Percentiles rank a stretch among this genome's conserved stretches.
phyloP scores from a whole-genome alignment of 108 stramenopile species.

The Pseudonitzschia multiseries region DNA sequence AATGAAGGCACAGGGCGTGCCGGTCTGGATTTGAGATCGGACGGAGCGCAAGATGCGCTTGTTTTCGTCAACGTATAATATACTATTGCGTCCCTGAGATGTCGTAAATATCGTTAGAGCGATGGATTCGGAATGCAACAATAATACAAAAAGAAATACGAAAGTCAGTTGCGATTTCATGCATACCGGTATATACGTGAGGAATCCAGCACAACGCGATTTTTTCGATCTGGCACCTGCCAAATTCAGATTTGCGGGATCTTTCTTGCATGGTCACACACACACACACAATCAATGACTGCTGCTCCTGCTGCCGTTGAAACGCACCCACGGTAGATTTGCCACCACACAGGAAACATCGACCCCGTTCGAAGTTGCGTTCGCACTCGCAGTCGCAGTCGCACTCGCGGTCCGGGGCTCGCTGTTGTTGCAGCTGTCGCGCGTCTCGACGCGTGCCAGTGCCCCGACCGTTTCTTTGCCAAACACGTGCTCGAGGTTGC shows the following conservation, averaged over 20 bases:
- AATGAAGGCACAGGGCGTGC: slow-evolving; percentile 40
- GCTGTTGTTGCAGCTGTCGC: slow-evolving; percentile 10
- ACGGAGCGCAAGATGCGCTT: slow-evolving; percentile 24
- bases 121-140: too few relatives aligned
- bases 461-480: slow-evolving; percentile 1
- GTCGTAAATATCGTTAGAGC: not conserved
- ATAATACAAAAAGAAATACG: too few relatives aligned
- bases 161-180: too few relatives aligned
- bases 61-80: slow-evolving; percentile 28
- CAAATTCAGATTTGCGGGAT: too few relatives aligned
- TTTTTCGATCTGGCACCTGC: too few relatives aligned
- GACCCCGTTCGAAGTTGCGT: not conserved
- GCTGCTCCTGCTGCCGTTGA: too few relatives aligned
- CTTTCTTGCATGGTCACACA: too few relatives aligned
- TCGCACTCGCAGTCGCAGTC: too few relatives aligned
- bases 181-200: too few relatives aligned
- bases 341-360: slow-evolving; percentile 54
- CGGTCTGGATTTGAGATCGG: not conserved
- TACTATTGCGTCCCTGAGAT: slow-evolving; percentile 28
- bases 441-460: not conserved
- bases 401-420: not conserved
- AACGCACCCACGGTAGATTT: slow-evolving; percentile 59
- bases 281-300: too few relatives aligned
- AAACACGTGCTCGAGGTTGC: slow-evolving; percentile 51
- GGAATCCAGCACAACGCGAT: too few relatives aligned